Evolutionary conservation across 2,329 filamentous ascomycete genomes (phyloP).

Genomic region (Venturia pyrina): DNA sequence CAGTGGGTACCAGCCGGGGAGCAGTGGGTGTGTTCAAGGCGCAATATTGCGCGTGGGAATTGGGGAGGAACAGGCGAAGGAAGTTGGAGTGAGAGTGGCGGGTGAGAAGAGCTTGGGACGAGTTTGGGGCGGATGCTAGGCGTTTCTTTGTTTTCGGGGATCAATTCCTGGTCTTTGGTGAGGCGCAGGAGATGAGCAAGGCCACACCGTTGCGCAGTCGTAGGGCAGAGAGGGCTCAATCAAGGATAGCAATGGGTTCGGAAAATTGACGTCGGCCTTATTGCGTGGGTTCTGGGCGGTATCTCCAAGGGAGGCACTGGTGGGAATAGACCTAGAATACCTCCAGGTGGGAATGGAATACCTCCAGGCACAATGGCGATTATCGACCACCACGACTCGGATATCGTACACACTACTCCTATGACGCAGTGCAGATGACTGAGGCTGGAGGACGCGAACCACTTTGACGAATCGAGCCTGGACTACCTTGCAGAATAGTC

Average conservation of each 20-base stretch:
- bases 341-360: not conserved
- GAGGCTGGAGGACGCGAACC: not conserved
- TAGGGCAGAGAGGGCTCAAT: not conserved
- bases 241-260: not conserved
- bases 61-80: not conserved
- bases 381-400: no score
- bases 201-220: not conserved
- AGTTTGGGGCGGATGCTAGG: no score
- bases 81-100: not conserved
- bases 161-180: not conserved
- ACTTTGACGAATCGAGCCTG: not conserved
- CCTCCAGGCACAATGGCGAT: not conserved
- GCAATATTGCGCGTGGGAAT: not conserved
- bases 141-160: not conserved
- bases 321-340: not conserved
- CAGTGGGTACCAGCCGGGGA: not conserved
- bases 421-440: not conserved
- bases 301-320: no score
- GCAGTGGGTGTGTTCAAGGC: not conserved
- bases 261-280: not conserved
- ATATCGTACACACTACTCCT: no score
- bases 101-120: not conserved
- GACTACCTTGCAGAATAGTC: not conserved
- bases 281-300: not conserved
- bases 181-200: not conserved